These are phyloP conservation scores for Pelargonium exstipulatum DNA, from an alignment of 441 rosid genomes.

Conservation along the genomic window DNA sequence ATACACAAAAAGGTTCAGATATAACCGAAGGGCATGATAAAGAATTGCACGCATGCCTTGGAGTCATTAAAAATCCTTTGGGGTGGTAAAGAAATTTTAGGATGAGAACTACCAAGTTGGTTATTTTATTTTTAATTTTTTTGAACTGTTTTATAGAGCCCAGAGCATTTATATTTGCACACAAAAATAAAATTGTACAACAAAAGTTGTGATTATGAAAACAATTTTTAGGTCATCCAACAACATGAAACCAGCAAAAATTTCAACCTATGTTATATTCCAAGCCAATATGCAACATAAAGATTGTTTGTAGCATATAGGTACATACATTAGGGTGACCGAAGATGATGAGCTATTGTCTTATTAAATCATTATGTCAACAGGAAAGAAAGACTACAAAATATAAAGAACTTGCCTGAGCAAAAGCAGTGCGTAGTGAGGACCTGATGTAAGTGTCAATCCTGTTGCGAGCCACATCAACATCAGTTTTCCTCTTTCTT, in stretches of 20 bases:
- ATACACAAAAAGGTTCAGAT: too few relatives aligned
- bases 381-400: not conserved
- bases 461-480: conserved; percentile 76
- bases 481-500: conserved; percentile 72
- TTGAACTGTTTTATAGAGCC: too few relatives aligned
- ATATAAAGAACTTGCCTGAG: conserved; percentile 69
- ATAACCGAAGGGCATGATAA: too few relatives aligned
- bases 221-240: not conserved
- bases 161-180: too few relatives aligned
- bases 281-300: not conserved
- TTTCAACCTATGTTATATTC: not conserved
- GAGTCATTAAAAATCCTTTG: too few relatives aligned
- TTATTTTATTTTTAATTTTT: too few relatives aligned
- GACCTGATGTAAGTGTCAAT: conserved; percentile 96
- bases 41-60: too few relatives aligned
- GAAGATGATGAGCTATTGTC: conserved; percentile 2
- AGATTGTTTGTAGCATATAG: conserved; percentile 2
- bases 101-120: too few relatives aligned
- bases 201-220: too few relatives aligned
- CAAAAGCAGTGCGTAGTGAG: conserved; percentile 89
- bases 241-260: conserved; percentile 8
- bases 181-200: too few relatives aligned
- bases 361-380: conserved; percentile 1
- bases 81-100: too few relatives aligned
- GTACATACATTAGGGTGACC: not conserved